Conservation (phyloP, 192 early-diverging fungal species). For the Pecoramyces ruminantium region DNA sequence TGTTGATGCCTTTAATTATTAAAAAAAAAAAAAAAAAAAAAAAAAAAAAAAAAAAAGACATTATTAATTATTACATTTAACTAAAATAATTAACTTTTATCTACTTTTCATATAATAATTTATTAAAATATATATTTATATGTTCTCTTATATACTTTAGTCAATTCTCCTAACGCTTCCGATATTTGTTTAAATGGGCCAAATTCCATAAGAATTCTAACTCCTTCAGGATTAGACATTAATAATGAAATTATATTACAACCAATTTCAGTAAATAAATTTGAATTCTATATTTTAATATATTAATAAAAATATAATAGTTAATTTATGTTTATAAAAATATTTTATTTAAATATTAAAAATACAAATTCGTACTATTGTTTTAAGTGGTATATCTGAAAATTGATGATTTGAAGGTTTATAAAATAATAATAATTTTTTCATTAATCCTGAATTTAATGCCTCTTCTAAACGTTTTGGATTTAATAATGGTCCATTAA, state of each 20-base stretch:
- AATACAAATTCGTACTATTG: background rate
- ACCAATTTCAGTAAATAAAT: constrained; percentile 20
- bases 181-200: background rate
- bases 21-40: too few relatives aligned
- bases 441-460: constrained; percentile 48
- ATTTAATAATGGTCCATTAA: constrained; percentile 60
- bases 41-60: too few relatives aligned
- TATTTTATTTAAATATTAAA: too few relatives aligned
- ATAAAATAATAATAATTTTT: constrained; percentile 54
- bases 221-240: constrained; percentile 41
- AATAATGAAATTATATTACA: constrained; percentile 51
- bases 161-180: background rate
- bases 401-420: constrained; percentile 54
- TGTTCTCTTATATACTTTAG: background rate
- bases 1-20: too few relatives aligned
- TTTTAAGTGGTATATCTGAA: constrained; percentile 32
- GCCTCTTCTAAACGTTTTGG: constrained; percentile 58
- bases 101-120: too few relatives aligned
- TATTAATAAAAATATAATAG: constrained; percentile 10
- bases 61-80: too few relatives aligned
- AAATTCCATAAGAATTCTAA: constrained; percentile 41
- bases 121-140: too few relatives aligned
- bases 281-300: constrained; percentile 10
- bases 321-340: background rate
- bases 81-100: too few relatives aligned